Conservation (phyloP, 1,284 basidiomycete species). For the Papiliotrema laurentii region DNA sequence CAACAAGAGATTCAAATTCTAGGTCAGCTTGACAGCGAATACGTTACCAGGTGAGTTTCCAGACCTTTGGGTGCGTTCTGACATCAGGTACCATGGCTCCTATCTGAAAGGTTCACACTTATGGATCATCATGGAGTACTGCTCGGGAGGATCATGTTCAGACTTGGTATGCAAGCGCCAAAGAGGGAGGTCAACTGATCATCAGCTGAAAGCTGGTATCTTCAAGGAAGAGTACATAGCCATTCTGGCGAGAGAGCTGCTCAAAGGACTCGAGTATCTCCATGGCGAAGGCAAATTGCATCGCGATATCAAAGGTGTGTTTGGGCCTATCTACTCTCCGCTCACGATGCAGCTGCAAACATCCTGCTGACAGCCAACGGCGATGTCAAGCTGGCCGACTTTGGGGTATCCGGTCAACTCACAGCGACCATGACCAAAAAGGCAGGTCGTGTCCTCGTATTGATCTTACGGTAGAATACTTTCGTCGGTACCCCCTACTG, state of each 20-base stretch:
- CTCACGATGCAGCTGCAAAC: constrained; percentile 23
- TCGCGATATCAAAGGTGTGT: constrained; percentile 90
- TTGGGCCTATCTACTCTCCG: neutral
- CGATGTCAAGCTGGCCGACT: constrained; percentile 96
- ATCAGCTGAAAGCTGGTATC: constrained; percentile 92
- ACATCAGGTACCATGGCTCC: constrained; percentile 81
- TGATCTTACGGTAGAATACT: constrained; percentile 59
- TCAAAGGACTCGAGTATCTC: constrained; percentile 85
- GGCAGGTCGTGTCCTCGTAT: constrained; percentile 10
- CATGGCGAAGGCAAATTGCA: constrained; percentile 96
- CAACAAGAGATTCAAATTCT: constrained; percentile 98
- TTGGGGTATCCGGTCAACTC: constrained; percentile 97
- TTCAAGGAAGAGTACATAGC: constrained; percentile 99
- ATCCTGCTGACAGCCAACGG: constrained; percentile 88
- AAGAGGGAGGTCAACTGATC: neutral
- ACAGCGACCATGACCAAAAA: constrained; percentile 97
- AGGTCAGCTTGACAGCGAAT: constrained; percentile 91
- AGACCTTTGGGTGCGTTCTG: constrained; percentile 16
- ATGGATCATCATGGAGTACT: constrained; percentile 99
- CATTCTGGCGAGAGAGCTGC: constrained; percentile 86
- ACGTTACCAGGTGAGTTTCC: constrained; percentile 79
- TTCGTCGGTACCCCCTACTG: constrained; percentile 97
- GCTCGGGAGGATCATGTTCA: constrained; percentile 54
- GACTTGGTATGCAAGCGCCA: constrained; percentile 48
- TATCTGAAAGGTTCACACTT: constrained; percentile 90